Base-by-base conservation (phyloP, 1,139 yeast genomes). In the Saccharomyces hybrid region DNA sequence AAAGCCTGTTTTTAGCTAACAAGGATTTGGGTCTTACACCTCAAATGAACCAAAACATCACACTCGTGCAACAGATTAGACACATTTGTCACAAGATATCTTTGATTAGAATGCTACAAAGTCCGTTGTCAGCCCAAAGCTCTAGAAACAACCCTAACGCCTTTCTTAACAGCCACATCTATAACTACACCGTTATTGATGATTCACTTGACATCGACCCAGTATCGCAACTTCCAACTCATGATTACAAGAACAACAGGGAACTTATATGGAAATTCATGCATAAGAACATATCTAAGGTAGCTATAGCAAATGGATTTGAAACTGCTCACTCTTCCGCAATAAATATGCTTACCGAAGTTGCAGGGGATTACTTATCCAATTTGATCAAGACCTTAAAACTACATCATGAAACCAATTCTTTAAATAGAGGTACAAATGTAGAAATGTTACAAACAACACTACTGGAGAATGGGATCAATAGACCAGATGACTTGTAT, bases 271-370 rank as follows among this genome's bases (percentile, higher is more conserved):
- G 78, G 64, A 76, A 83, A 1, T 83, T 88, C 0, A 71, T 95
- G 72, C 78, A 83, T 60, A 82, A 88, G 60, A 81, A 84, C 50
- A 80, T 88, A 1, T 81, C 91, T 14, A 89, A 90, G 58, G 75
- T 95, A 27, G 83, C 89, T 0, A 93, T 93, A 98, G 88, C 89
- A 55, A 85, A 88, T 38, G 99, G 99, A 0, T 95, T 88, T 73
- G 98, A 95, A 72, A 77, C 85, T 1, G 81, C 95, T 0, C 89
- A 88, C 61, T 81, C 86, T 11, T 75, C 78, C 57, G 97, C 98
- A 1, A 78, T 88, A 26, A 87, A 88, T 58, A 80, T 90, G 1
- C 72, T 95, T 55, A 82, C 97, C 0, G 96, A 90, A 62, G 73
- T 93, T 46, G 95, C 97, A 0, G 93, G 88, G 49, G 84, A 80